These are phyloP conservation scores for Fusarium sp. DNA, from an alignment of 2,329 filamentous ascomycete genomes.

Conservation along the genomic window DNA sequence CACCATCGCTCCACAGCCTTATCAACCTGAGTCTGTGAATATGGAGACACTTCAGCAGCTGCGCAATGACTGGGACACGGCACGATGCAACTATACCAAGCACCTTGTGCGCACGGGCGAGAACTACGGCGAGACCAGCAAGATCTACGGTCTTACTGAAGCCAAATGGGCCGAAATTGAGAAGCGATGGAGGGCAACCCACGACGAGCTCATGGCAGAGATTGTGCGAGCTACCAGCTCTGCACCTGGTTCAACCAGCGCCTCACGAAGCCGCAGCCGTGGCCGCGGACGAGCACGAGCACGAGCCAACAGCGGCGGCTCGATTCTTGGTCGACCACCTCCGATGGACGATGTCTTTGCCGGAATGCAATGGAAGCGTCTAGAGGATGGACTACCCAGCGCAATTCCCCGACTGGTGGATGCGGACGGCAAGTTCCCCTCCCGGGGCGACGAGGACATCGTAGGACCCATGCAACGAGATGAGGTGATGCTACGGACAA, in stretches of 20 bases:
- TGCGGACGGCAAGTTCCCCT: conserved; percentile 86
- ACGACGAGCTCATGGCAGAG: conserved; percentile 73
- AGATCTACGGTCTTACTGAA: conserved; percentile 86
- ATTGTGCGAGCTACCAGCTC: conserved; percentile 57
- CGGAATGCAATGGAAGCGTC: conserved; percentile 59
- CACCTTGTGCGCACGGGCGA: conserved; percentile 89
- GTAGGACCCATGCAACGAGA: conserved; percentile 88
- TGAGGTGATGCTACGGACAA: conserved; percentile 64
- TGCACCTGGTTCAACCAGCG: conserved; percentile 44
- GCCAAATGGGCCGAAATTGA: conserved; percentile 91
- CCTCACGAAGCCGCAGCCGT: conserved; percentile 57
- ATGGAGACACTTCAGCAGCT: conserved; percentile 71
- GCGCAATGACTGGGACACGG: conserved; percentile 84
- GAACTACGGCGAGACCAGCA: conserved; percentile 91
- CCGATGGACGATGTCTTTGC: conserved; percentile 57
- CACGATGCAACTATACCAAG: conserved; percentile 88
- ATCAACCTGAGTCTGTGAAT: conserved; percentile 74
- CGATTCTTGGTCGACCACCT: conserved; percentile 54
- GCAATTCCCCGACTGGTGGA: conserved; percentile 78
- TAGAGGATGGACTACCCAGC: conserved; percentile 70
- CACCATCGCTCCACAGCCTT: conserved; percentile 85
- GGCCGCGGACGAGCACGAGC: conserved; percentile 56
- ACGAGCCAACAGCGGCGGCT: conserved; percentile 59
- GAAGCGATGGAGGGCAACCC: conserved; percentile 76
- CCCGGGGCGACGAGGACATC: conserved; percentile 90